phyloP scores from a whole-genome alignment of 495 filamentous ascomycete species.

The Glutinoglossum americanum region DNA sequence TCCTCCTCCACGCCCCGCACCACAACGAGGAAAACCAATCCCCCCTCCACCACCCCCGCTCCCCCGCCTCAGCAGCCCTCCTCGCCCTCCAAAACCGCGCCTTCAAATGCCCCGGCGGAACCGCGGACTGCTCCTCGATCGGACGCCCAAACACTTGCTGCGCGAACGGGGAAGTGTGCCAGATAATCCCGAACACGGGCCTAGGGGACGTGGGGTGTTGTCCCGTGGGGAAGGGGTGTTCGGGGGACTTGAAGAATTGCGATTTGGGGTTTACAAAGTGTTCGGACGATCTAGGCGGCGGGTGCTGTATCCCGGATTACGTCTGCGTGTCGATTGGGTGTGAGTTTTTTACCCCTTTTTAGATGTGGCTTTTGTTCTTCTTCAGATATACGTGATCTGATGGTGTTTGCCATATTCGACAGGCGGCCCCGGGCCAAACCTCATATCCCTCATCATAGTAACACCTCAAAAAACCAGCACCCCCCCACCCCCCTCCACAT shows the following conservation, averaged over 20 bases:
- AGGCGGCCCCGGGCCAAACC: constrained; percentile 2
- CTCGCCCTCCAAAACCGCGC: constrained; percentile 18
- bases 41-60: not conserved
- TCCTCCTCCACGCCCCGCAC: constrained; percentile 15
- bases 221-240: constrained; percentile 45
- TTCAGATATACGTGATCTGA: no score
- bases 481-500: no score
- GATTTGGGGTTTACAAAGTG: constrained; percentile 44
- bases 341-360: constrained; percentile 21
- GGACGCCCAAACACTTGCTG: constrained; percentile 63
- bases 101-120: constrained; percentile 58
- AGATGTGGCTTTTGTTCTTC: no score
- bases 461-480: no score
- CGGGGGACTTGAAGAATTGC: constrained; percentile 40
- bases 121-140: constrained; percentile 42
- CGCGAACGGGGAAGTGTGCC: constrained; percentile 38
- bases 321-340: constrained; percentile 64
- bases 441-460: constrained; percentile 19
- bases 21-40: not conserved
- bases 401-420: no score
- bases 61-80: not conserved
- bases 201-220: constrained; percentile 73
- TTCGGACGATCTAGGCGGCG: constrained; percentile 45
- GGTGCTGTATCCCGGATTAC: constrained; percentile 72
- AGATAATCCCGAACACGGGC: constrained; percentile 48